Percentiles rank a stretch among this genome's conserved stretches.
Evolutionary conservation across 2,329 filamentous ascomycete species (phyloP).

Genomic region (Camptophora hylomeconis): DNA sequence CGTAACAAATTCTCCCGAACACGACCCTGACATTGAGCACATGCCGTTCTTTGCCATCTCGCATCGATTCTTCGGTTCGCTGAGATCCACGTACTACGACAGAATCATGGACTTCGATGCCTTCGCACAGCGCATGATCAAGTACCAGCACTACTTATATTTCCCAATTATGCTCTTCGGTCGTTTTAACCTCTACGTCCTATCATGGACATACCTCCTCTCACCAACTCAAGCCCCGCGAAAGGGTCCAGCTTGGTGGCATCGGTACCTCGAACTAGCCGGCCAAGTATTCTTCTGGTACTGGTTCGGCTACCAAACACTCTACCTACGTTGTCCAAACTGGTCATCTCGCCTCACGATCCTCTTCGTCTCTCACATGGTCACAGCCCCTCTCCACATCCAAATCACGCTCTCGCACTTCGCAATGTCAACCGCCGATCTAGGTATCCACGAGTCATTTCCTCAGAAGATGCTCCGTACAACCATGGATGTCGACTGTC

Average conservation of each 20-base stretch:
- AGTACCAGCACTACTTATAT: constrained; percentile 70
- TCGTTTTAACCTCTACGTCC: constrained; percentile 73
- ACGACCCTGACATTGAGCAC: constrained; percentile 90
- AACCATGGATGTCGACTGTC: constrained; percentile 90
- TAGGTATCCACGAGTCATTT: constrained; percentile 74
- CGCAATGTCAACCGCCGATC: constrained; percentile 78
- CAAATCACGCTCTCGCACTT: constrained; percentile 89
- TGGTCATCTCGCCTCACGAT: constrained; percentile 57
- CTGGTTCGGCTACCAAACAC: constrained; percentile 68
- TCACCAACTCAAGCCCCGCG: constrained; percentile 51
- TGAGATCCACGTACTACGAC: constrained; percentile 75
- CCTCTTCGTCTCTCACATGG: constrained; percentile 65
- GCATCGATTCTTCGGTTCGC: constrained; percentile 60
- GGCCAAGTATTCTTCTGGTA: constrained; percentile 74
- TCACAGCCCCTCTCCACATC: constrained; percentile 69
- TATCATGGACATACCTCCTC: constrained; percentile 68
- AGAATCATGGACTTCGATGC: constrained; percentile 65
- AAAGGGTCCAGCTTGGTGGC: constrained; percentile 70
- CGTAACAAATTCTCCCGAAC: constrained; percentile 86
- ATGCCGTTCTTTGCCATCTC: constrained; percentile 81
- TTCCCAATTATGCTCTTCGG: constrained; percentile 70
- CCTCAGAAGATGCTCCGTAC: constrained; percentile 82
- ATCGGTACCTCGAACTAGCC: constrained; percentile 62
- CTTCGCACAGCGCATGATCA: constrained; percentile 55
- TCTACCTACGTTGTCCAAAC: constrained; percentile 60